Conservation (phyloP, 768 basidiomycete species). For the Mrakia gelida region DNA sequence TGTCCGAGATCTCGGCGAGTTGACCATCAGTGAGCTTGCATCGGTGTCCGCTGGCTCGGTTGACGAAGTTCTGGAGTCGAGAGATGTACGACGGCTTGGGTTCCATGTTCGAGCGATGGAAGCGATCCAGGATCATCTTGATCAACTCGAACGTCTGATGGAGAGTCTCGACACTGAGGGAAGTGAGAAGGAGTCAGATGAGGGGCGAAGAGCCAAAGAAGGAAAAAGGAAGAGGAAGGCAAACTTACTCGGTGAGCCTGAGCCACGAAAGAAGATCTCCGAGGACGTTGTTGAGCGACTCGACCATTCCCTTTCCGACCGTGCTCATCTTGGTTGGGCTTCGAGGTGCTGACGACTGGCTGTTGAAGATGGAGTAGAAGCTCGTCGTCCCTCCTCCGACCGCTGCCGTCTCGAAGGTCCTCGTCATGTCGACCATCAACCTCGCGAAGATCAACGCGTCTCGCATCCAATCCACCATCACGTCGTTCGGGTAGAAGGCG, state of each 20-base stretch:
- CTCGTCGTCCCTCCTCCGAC: constrained; percentile 43
- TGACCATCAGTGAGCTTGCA: constrained; percentile 48
- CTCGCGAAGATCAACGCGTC: constrained; percentile 91
- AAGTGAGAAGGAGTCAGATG: neutral
- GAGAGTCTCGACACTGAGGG: constrained; percentile 58
- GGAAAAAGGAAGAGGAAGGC: neutral
- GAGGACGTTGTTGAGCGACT: constrained; percentile 70
- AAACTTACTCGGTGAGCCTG: constrained; percentile 74
- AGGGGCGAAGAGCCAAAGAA: neutral
- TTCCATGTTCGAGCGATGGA: constrained; percentile 58
- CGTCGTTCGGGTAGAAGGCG: constrained; percentile 65
- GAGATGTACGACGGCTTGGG: constrained; percentile 45
- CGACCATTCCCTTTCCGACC: constrained; percentile 69
- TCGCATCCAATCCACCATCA: constrained; percentile 96
- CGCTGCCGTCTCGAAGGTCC: constrained; percentile 66
- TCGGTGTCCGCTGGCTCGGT: constrained; percentile 38
- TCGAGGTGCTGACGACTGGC: constrained; percentile 24
- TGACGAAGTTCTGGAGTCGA: constrained; percentile 55
- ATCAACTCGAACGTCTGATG: constrained; percentile 83
- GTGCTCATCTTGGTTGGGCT: constrained; percentile 52
- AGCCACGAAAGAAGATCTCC: constrained; percentile 80
- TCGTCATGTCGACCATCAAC: constrained; percentile 75
- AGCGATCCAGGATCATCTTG: constrained; percentile 70
- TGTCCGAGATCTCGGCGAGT: constrained; percentile 61
- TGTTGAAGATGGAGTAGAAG: constrained; percentile 15